Evolutionary conservation across 1,284 basidiomycete genomes (phyloP), one percentile per base, ranked within the genome.

Genomic region (Apiotrichum akiyoshidainum): DNA sequence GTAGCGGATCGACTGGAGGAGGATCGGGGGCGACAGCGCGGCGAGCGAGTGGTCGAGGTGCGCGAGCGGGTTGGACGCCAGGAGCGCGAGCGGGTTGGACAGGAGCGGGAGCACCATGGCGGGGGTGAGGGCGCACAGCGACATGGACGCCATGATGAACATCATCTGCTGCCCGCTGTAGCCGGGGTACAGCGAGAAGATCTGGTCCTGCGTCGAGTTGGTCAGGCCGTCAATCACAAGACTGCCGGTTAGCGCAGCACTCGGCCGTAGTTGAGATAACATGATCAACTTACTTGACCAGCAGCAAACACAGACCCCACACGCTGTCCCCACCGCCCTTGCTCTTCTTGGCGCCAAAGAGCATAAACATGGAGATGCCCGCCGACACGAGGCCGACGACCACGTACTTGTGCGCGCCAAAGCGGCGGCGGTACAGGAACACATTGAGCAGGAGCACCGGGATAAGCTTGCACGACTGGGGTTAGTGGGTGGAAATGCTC

Each of bases 131-230:
- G 83, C 78, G 41, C 85, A 49, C 44, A 74, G 68, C 2, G 90
- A 89, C 73, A 87, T 87, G 78, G 92, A 87, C 5, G 76, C 70
- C 78, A 79, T 97, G 85, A 87, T 95, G 74, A 99, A 87, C 96
- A 99, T 99, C 93, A 99, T 97, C 75, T 99, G 95, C 74, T 96
- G 93, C 5, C 96, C 96, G 31, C 75, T 71, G 55, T 70, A 75
- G 13, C 52, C 35, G 3, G 65, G 69, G 58, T 77, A 75, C 7
- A 71, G 67, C 14, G 71, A 81, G 76, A 99, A 99, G 62, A 99
- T 89, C 79, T 98, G 90, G 76, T 99, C 96, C 77, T 99, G 96
- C 2, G 94, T 97, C n/a, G 91, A 91, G 80, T 99, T 98, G 57
- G 89, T 90, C 42, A 90, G 86, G 22, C 96, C 96, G 75, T 99